Conservation (phyloP, 2,329 filamentous ascomycete species). For the Colletotrichum tofieldiae region DNA sequence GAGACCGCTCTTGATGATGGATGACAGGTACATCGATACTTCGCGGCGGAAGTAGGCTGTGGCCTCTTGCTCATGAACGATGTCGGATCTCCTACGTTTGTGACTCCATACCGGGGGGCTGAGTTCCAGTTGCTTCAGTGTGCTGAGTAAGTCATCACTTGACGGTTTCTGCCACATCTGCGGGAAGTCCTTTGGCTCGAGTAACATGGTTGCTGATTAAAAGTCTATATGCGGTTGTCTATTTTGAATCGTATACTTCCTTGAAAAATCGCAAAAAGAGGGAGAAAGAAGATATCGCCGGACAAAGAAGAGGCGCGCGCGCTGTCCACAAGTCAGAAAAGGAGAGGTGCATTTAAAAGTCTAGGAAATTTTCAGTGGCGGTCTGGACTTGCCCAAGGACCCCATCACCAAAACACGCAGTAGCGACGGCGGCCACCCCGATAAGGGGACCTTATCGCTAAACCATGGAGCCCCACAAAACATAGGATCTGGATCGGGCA, state of each 20-base stretch:
- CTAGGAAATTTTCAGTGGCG: slow-evolving; percentile 38
- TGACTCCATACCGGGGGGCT: slow-evolving; percentile 79
- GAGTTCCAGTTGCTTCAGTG: slow-evolving; percentile 77
- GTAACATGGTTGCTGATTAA: slow-evolving; percentile 47
- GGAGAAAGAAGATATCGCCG: neutral
- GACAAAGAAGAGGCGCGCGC: slow-evolving; percentile 8
- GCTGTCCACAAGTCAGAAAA: neutral
- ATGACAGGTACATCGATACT: slow-evolving; percentile 77
- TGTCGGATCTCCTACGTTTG: slow-evolving; percentile 58
- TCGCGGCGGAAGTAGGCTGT: slow-evolving; percentile 62
- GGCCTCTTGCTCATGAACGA: slow-evolving; percentile 59
- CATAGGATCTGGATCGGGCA: slow-evolving; percentile 32
- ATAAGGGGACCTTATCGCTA: slow-evolving; percentile 36
- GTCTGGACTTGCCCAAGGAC: slow-evolving; percentile 37
- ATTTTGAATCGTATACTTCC: neutral
- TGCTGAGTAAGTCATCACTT: slow-evolving; percentile 73
- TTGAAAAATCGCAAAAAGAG: neutral
- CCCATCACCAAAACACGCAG: slow-evolving; percentile 38
- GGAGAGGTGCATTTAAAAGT: neutral
- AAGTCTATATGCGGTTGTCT: slow-evolving; percentile 33
- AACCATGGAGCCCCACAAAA: neutral
- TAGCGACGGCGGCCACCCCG: slow-evolving; percentile 7
- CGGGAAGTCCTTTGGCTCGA: slow-evolving; percentile 76
- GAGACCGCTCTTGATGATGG: slow-evolving; percentile 77
- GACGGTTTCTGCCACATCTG: slow-evolving; percentile 85